These are phyloP conservation scores for Picochlorum sp. DNA, from an alignment of 139 green algal genomes.

Conservation along the genomic window DNA sequence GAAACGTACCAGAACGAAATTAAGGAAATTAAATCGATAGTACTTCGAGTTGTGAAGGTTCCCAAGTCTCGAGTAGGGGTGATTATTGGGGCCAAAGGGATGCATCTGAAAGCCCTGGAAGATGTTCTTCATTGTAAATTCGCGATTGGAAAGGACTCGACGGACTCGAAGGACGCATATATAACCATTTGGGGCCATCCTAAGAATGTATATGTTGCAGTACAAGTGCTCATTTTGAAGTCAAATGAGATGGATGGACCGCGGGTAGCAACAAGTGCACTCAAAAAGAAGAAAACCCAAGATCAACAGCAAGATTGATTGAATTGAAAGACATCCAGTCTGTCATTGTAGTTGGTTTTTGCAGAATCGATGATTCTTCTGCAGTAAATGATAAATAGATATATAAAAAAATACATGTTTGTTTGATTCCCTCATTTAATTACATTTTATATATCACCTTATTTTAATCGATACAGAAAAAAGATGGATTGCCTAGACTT, in stretches of 20 bases:
- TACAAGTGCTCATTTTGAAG: conserved; percentile 10
- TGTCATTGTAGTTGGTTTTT: too few species aligned
- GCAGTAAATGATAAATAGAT: too few species aligned
- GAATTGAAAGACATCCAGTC: too few species aligned
- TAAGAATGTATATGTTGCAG: conserved; percentile 17
- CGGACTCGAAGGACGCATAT: neutral
- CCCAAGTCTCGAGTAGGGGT: conserved; percentile 12
- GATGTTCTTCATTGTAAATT: conserved; percentile 24
- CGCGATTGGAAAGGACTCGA: conserved; percentile 7
- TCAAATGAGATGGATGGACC: conserved; percentile 13
- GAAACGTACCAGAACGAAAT: conserved; percentile 18
- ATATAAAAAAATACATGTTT: too few species aligned
- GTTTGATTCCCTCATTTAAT: too few species aligned
- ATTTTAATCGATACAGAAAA: too few species aligned
- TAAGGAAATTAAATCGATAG: conserved; percentile 12
- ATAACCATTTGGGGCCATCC: conserved; percentile 17
- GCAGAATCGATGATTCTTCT: too few species aligned
- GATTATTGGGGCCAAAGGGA: conserved; percentile 16
- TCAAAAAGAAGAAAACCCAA: too few species aligned
- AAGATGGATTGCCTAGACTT: too few species aligned
- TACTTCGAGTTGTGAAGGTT: conserved; percentile 15
- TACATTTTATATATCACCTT: too few species aligned
- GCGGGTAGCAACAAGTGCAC: too few species aligned
- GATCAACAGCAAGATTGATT: too few species aligned
- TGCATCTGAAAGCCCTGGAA: conserved; percentile 18